Conservation (phyloP, 2,329 filamentous ascomycete genomes). For the Dothistroma septosporum region DNA sequence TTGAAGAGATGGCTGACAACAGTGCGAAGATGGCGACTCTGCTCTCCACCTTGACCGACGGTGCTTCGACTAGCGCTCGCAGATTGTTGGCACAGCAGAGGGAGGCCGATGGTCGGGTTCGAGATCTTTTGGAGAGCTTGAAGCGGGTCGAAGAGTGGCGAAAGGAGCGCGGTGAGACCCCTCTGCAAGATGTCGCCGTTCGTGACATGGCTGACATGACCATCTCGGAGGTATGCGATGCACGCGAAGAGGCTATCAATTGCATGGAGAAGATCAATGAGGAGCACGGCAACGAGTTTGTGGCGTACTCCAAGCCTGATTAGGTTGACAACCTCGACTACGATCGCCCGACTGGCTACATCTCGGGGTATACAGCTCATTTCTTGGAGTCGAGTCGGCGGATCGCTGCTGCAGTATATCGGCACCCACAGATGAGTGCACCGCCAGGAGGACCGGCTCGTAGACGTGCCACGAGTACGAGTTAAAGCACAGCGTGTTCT, state of each 20-base stretch:
- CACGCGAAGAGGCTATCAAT: background rate
- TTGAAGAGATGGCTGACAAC: background rate
- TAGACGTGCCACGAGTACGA: background rate
- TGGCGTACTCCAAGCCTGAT: background rate
- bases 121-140: background rate
- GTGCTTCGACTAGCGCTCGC: background rate
- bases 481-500: no score
- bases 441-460: background rate
- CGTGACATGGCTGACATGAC: background rate
- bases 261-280: background rate
- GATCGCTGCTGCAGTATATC: no score
- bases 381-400: no score
- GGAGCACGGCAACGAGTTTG: background rate
- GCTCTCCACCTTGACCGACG: background rate
- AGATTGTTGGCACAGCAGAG: background rate
- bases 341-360: no score
- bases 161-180: background rate
- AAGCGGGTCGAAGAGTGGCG: background rate
- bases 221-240: background rate
- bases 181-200: background rate
- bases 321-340: background rate
- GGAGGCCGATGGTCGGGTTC: background rate
- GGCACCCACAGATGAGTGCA: no score
- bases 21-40: background rate
- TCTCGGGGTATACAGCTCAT: no score